These are phyloP conservation scores for Corynascus novoguineensis DNA, from an alignment of 495 filamentous ascomycete genomes.

Conservation along the genomic window DNA sequence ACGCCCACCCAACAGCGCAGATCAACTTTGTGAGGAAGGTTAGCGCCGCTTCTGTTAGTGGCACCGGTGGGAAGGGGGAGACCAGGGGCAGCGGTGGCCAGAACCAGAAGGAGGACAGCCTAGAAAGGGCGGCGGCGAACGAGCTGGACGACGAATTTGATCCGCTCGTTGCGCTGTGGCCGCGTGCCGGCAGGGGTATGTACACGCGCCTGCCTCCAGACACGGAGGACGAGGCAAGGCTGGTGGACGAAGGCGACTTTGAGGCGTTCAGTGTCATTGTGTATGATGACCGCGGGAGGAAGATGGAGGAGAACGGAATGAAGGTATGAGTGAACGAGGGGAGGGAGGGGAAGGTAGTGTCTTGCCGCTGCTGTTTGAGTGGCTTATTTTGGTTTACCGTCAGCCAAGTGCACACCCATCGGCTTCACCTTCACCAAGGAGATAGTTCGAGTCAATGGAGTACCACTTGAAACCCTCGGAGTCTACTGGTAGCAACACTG, in stretches of 20 bases:
- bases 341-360: neutral
- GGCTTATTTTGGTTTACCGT: too few relatives aligned
- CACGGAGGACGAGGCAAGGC: constrained; percentile 39
- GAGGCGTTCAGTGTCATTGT: constrained; percentile 50
- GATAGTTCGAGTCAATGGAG: too few relatives aligned
- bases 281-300: constrained; percentile 40
- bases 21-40: constrained; percentile 40
- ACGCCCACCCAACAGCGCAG: constrained; percentile 33
- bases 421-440: too few relatives aligned
- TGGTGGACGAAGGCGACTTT: constrained; percentile 45
- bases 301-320: constrained; percentile 34
- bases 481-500: too few relatives aligned
- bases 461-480: too few relatives aligned
- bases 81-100: constrained; percentile 6
- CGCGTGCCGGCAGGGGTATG: constrained; percentile 56
- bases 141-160: constrained; percentile 33
- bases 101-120: constrained; percentile 19
- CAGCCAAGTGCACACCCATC: too few relatives aligned
- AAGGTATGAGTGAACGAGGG: constrained; percentile 21
- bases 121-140: constrained; percentile 5
- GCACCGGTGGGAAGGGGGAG: neutral
- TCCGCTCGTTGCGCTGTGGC: constrained; percentile 55
- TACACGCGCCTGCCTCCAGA: constrained; percentile 42
- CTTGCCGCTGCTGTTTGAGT: too few relatives aligned
- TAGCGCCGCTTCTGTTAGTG: constrained; percentile 8